Evolutionary conservation across 2,329 filamentous ascomycete species (phyloP).

Genomic region (Sporothrix euskadiensis): DNA sequence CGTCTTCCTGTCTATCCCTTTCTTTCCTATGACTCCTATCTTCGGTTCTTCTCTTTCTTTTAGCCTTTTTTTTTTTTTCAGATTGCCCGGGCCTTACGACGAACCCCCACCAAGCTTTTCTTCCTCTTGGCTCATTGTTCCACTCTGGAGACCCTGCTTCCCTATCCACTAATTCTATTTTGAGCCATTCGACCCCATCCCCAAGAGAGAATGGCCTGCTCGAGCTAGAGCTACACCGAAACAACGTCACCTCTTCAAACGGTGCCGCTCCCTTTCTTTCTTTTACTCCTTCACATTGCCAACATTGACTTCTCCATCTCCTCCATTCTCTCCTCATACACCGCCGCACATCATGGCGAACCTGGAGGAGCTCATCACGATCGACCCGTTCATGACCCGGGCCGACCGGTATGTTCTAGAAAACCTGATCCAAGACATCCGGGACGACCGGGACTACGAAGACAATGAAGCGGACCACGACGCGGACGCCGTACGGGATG

Average conservation of each 20-base stretch:
- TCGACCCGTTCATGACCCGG: conserved; percentile 46
- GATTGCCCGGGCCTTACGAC: background rate
- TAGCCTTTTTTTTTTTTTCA: background rate
- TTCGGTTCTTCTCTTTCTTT: too few species aligned
- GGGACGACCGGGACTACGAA: conserved; percentile 33
- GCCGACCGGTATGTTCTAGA: conserved; percentile 46
- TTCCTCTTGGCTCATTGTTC: background rate
- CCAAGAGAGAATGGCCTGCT: conserved; percentile 17
- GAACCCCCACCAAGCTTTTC: background rate
- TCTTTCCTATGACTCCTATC: background rate
- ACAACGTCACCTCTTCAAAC: background rate
- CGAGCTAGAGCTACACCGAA: conserved; percentile 9
- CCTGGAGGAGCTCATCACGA: conserved; percentile 37
- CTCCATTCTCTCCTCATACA: background rate
- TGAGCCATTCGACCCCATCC: conserved; percentile 6
- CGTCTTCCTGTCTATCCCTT: background rate
- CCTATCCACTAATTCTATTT: conserved; percentile 14
- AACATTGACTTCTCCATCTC: background rate
- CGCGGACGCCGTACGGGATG: conserved; percentile 24
- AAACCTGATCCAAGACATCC: conserved; percentile 45
- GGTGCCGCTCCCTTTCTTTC: background rate
- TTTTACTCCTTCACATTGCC: background rate
- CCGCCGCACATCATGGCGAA: background rate
- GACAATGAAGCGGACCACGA: conserved; percentile 28
- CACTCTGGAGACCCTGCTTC: background rate